These are phyloP conservation scores for Saturnispora silvae DNA, from an alignment of 805 yeast species.

Conservation along the genomic window DNA sequence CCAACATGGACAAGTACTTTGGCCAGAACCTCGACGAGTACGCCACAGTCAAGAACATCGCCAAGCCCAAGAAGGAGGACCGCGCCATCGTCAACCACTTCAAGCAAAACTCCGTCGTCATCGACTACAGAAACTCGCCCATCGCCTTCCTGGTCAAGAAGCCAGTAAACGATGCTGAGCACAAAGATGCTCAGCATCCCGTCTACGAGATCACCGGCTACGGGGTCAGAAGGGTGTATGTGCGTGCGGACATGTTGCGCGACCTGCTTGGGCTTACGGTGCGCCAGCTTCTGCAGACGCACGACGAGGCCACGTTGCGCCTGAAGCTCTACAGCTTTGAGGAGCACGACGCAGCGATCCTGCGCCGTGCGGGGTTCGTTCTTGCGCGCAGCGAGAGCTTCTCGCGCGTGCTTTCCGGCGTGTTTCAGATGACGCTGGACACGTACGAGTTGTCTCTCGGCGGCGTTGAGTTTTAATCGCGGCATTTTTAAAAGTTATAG, in stretches of 20 bases:
- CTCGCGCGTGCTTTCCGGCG: constrained; percentile 9
- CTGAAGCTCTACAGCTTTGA: constrained; percentile 38
- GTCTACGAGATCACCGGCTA: constrained; percentile 40
- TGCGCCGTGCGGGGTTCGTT: constrained; percentile 35
- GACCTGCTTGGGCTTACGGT: constrained; percentile 34
- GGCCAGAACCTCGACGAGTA: constrained; percentile 43
- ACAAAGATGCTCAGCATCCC: neutral
- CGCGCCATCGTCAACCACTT: constrained; percentile 17
- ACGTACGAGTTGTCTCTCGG: constrained; percentile 14
- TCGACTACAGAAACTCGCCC: constrained; percentile 60
- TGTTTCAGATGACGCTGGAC: constrained; percentile 17
- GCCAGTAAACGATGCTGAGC: constrained; percentile 21
- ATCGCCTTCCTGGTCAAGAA: constrained; percentile 48
- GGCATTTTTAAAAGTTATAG: too few relatives aligned
- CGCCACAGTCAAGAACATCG: constrained; percentile 15
- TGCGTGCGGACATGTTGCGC: constrained; percentile 49
- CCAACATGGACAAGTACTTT: constrained; percentile 31
- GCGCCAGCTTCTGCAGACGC: constrained; percentile 17
- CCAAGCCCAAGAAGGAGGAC: constrained; percentile 13
- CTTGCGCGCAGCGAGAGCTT: constrained; percentile 11
- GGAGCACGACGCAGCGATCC: constrained; percentile 25
- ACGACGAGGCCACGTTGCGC: constrained; percentile 23
- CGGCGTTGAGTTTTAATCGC: constrained; percentile 11
- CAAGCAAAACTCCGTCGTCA: constrained; percentile 40
- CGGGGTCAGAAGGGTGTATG: constrained; percentile 60